These are phyloP conservation scores for Phylloporus rhodoxanthus DNA, from an alignment of 768 basidiomycete species.

Conservation along the genomic window DNA sequence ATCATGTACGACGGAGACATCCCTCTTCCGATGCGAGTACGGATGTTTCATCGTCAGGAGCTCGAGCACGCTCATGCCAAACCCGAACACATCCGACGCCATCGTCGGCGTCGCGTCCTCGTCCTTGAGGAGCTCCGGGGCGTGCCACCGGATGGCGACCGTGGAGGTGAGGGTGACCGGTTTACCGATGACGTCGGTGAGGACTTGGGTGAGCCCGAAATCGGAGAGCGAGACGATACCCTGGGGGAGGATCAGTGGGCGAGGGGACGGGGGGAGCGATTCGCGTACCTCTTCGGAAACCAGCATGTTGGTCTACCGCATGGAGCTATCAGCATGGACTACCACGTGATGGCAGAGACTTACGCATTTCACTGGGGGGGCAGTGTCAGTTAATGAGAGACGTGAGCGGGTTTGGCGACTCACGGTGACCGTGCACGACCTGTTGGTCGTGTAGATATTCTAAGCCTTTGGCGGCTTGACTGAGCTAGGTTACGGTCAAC, in stretches of 20 bases:
- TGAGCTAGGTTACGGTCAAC: conserved; percentile 32
- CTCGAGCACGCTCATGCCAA: conserved; percentile 56
- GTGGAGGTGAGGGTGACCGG: conserved; percentile 41
- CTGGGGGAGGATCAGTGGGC: conserved; percentile 25
- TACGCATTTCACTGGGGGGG: conserved; percentile 52
- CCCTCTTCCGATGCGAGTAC: conserved; percentile 44
- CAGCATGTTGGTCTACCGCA: conserved; percentile 49
- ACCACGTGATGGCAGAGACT: conserved; percentile 18
- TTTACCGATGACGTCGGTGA: conserved; percentile 52
- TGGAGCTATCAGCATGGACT: neutral
- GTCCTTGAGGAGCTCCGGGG: conserved; percentile 53
- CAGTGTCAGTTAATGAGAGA: neutral
- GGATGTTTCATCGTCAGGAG: conserved; percentile 48
- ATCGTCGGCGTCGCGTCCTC: conserved; percentile 38
- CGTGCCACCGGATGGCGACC: conserved; percentile 52
- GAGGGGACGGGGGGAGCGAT: neutral
- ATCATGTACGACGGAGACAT: conserved; percentile 45
- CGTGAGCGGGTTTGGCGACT: conserved; percentile 20
- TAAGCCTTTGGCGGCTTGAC: conserved; percentile 51
- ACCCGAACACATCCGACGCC: conserved; percentile 52
- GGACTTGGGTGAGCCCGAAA: conserved; percentile 58
- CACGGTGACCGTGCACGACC: conserved; percentile 58
- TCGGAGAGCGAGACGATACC: conserved; percentile 53
- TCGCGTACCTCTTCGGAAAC: conserved; percentile 42
- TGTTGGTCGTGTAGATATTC: conserved; percentile 49